Conservation (phyloP, 306 rosid species). For the Begonia peltatifolia region DNA sequence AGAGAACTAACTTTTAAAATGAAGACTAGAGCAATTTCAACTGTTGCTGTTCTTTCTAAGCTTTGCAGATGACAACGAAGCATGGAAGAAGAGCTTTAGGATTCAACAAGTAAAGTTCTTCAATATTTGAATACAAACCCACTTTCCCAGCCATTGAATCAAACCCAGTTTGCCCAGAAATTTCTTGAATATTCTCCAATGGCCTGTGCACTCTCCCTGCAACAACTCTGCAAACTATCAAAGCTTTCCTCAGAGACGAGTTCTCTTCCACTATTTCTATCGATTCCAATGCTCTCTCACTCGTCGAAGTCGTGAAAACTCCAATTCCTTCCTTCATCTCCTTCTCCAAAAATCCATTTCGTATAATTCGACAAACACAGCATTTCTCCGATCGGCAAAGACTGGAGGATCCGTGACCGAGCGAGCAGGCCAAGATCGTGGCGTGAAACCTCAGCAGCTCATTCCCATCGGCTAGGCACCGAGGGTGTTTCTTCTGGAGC, state of each 20-base stretch:
- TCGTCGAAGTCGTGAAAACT: conserved; percentile 87
- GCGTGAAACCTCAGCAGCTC: conserved; percentile 88
- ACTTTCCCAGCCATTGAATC: conserved; percentile 84
- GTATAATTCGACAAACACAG: conserved; percentile 70
- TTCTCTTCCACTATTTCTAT: conserved; percentile 33
- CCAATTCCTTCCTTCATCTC: conserved; percentile 82
- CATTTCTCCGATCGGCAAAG: conserved; percentile 66
- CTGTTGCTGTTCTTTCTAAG: conserved; percentile 26
- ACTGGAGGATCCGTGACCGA: conserved; percentile 72
- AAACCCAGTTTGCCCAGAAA: conserved; percentile 70
- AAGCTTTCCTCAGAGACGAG: conserved; percentile 34
- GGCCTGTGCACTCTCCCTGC: conserved; percentile 91
- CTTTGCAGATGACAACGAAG: conserved; percentile 73
- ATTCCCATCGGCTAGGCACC: conserved; percentile 90
- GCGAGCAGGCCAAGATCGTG: conserved; percentile 55
- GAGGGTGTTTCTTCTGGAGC: conserved; percentile 84
- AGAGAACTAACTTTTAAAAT: neutral
- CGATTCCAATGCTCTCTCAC: conserved; percentile 76
- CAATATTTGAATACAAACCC: conserved; percentile 69
- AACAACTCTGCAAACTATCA: conserved; percentile 70
- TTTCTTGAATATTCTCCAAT: conserved; percentile 68
- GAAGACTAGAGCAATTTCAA: neutral
- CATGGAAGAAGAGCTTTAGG: conserved; percentile 86
- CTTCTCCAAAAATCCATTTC: conserved; percentile 77
- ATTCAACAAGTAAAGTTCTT: conserved; percentile 82